A percentile compares a stretch with the other conserved stretches of the same genome.
Conservation (phyloP, 305 asterid species). For the Fraxinus velutina region DNA sequence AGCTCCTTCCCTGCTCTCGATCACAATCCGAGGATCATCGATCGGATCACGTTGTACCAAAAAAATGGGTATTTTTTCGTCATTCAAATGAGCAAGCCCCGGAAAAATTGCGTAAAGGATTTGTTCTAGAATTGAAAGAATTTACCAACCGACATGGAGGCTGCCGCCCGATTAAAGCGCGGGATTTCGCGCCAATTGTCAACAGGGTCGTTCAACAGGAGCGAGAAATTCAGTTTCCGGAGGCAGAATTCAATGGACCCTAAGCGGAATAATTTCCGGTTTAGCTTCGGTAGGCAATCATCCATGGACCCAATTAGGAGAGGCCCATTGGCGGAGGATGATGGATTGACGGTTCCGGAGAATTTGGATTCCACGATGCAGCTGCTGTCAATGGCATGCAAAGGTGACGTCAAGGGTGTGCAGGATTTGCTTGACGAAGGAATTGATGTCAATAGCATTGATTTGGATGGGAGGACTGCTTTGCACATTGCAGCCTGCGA, state of each 20-base stretch:
- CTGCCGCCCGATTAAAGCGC: constrained; percentile 66
- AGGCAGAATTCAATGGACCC: constrained; percentile 86
- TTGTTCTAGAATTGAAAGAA: constrained; percentile 8
- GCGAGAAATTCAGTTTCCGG: constrained; percentile 63
- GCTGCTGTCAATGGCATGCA: constrained; percentile 68
- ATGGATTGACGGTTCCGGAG: constrained; percentile 60
- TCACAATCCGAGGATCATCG: background rate
- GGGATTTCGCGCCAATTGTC: constrained; percentile 95
- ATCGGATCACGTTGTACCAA: background rate
- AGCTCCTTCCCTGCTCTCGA: constrained; percentile 39
- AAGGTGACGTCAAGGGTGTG: constrained; percentile 73
- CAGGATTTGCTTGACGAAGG: constrained; percentile 78
- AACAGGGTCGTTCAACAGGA: constrained; percentile 67
- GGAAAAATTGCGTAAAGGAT: background rate
- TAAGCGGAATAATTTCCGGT: constrained; percentile 62
- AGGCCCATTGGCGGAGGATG: constrained; percentile 33
- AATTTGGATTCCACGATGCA: constrained; percentile 91
- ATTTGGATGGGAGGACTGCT: constrained; percentile 95
- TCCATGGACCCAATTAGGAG: constrained; percentile 85
- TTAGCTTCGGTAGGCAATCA: constrained; percentile 89
- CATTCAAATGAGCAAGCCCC: background rate
- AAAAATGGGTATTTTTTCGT: background rate
- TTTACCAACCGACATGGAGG: constrained; percentile 37
- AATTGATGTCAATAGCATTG: constrained; percentile 82
- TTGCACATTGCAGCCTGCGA: constrained; percentile 89